These are phyloP conservation scores for Aspergillus carlsbadensis DNA, from an alignment of 495 filamentous ascomycete genomes.

Conservation along the genomic window DNA sequence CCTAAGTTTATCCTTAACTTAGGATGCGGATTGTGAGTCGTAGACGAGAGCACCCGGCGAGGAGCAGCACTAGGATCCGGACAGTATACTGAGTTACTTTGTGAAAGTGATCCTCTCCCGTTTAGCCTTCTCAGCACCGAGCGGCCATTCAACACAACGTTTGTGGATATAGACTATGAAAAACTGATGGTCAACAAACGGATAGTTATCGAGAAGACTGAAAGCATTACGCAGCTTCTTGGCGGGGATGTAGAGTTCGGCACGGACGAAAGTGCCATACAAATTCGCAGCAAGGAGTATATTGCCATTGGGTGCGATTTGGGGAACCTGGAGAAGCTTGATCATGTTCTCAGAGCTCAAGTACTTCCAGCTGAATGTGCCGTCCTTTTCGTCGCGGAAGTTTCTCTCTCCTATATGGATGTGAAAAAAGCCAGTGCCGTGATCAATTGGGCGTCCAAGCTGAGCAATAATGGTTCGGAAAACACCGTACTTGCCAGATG, in stretches of 20 bases:
- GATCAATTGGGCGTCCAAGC: slow-evolving; percentile 64
- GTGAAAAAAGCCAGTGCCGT: slow-evolving; percentile 68
- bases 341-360: slow-evolving; percentile 52
- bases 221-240: slow-evolving; percentile 54
- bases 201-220: slow-evolving; percentile 58
- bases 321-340: slow-evolving; percentile 58
- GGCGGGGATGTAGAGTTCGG: slow-evolving; percentile 48
- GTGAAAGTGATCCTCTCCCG: slow-evolving; percentile 78
- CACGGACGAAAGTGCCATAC: slow-evolving; percentile 40
- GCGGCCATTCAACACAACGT: slow-evolving; percentile 53
- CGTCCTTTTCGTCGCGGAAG: slow-evolving; percentile 82
- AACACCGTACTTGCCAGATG: neutral
- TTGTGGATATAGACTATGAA: slow-evolving; percentile 86
- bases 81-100: slow-evolving; percentile 26
- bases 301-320: slow-evolving; percentile 82
- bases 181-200: slow-evolving; percentile 76
- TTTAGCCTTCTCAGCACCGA: slow-evolving; percentile 76
- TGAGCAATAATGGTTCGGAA: slow-evolving; percentile 60
- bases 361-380: slow-evolving; percentile 54
- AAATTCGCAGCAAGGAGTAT: slow-evolving; percentile 68
- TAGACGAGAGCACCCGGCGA: slow-evolving; percentile 20
- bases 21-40: slow-evolving; percentile 84
- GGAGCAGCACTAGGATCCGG: neutral
- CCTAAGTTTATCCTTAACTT: slow-evolving; percentile 79
- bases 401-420: slow-evolving; percentile 91